A percentile compares a stretch with the other conserved stretches of the same genome.
These are phyloP conservation scores for Myxozyma melibiosi DNA, from an alignment of 805 yeast species.

Conservation along the genomic window DNA sequence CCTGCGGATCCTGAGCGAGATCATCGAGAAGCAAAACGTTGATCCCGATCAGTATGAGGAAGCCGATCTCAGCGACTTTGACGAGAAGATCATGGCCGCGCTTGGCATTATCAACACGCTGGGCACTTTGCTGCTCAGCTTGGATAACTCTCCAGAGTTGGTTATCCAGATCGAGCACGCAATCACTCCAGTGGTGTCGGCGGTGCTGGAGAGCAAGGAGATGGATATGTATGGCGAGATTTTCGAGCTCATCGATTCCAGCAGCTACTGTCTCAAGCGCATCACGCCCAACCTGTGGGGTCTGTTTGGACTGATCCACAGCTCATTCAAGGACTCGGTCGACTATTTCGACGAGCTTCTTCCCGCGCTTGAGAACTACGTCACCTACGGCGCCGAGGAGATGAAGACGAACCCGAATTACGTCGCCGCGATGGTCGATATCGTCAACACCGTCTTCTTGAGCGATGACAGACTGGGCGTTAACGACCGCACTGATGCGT, in stretches of 20 bases:
- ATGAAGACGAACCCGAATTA: constrained; percentile 52
- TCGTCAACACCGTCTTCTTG: constrained; percentile 46
- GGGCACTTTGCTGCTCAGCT: constrained; percentile 75
- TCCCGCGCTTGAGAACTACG: constrained; percentile 72
- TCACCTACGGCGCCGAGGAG: constrained; percentile 60
- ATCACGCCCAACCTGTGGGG: constrained; percentile 78
- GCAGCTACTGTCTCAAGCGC: constrained; percentile 59
- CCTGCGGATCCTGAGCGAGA: constrained; percentile 65
- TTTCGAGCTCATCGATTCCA: constrained; percentile 72
- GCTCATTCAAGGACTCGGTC: constrained; percentile 48
- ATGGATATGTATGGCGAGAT: constrained; percentile 74
- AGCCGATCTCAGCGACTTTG: constrained; percentile 49
- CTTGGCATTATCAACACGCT: constrained; percentile 79
- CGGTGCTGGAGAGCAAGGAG: constrained; percentile 64
- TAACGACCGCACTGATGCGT: constrained; percentile 58
- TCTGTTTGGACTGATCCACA: constrained; percentile 56
- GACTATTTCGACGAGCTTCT: constrained; percentile 74
- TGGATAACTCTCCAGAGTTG: constrained; percentile 75
- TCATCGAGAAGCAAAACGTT: constrained; percentile 55
- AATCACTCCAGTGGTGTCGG: constrained; percentile 67
- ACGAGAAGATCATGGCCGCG: constrained; percentile 72
- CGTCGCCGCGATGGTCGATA: constrained; percentile 52
- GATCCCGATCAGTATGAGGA: constrained; percentile 46
- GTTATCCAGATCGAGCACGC: constrained; percentile 66
- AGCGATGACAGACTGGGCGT: constrained; percentile 54